phyloP scores from a whole-genome alignment of 1,139 yeast species.

The Kodamaea sp. region DNA sequence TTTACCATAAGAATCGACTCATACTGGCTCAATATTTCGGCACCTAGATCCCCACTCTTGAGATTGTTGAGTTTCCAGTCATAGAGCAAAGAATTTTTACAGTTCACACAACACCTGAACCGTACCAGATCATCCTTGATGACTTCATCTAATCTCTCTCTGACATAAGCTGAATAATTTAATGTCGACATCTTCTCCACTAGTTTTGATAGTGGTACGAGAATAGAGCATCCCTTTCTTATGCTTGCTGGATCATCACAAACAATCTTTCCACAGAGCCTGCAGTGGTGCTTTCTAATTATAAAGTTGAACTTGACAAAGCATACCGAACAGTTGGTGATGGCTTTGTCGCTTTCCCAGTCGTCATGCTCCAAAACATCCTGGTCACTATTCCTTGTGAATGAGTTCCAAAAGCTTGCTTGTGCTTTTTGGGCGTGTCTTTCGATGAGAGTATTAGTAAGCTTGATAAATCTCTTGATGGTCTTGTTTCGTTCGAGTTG shows the following conservation, averaged over 20 bases:
- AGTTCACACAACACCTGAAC: constrained; percentile 62
- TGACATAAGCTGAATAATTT: constrained; percentile 37
- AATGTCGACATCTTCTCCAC: constrained; percentile 41
- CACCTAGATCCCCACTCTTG: constrained; percentile 10
- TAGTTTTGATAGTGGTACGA: constrained; percentile 59
- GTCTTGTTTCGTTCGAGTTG: constrained; percentile 56
- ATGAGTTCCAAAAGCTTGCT: constrained; percentile 12
- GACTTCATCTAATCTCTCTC: constrained; percentile 19
- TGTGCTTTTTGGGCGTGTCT: constrained; percentile 18
- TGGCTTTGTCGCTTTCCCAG: constrained; percentile 66
- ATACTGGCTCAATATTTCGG: constrained; percentile 16
- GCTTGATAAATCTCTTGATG: constrained; percentile 62
- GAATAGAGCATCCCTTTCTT: constrained; percentile 61
- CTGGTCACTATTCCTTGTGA: constrained; percentile 10
- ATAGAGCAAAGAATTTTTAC: constrained; percentile 63
- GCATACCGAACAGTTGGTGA: constrained; percentile 66
- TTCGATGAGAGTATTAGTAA: constrained; percentile 24
- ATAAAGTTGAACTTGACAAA: constrained; percentile 54
- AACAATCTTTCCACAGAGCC: constrained; percentile 79
- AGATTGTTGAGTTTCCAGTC: constrained; percentile 54
- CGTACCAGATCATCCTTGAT: constrained; percentile 13
- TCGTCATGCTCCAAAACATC: constrained; percentile 22
- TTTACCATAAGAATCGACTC: constrained; percentile 37
- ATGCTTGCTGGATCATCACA: constrained; percentile 62
- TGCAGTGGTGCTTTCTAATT: constrained; percentile 81